Evolutionary conservation across 768 basidiomycete species (phyloP), one percentile per base, ranked within the genome.

Genomic region (Hydnomerulius pinastri): DNA sequence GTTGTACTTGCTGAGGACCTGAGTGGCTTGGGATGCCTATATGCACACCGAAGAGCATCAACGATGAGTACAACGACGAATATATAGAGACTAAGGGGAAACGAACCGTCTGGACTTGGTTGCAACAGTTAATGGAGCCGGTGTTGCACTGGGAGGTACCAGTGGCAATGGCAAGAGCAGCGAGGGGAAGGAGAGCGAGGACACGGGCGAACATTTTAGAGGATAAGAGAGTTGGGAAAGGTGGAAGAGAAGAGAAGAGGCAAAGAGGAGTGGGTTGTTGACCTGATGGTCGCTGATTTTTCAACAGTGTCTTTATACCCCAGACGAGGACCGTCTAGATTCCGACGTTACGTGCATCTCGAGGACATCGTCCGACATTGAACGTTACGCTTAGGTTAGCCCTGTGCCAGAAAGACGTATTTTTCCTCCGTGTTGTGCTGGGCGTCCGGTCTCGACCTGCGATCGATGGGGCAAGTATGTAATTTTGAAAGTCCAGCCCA

Each of bases 111-210:
- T 59, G 28, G 5, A 23, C 18, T 0, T 4, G 13, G 29, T 61
- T 9, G n/a, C 63, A 64, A 42, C 63, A 64, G 5, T 23, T 7
- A 12, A 32, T 8, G 2, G 1, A 0, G 1, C 53, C 51, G 11
- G 45, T 57, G 53, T 28, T 47, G 30, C 63, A 64, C 23, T 48
- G 35, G 18, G 5, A 49, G 51, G 46, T 44, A 39, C n/a, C n/a
- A 0, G 37, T 18, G 6, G 57, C 55, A 21, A 50, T 39, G 18
- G 24, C 60, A 8, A 60, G 35, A 21, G 55, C 41, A 46, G 52
- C 63, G 7, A 64, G 29, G 12, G 55, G 55, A 4, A 55, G n/a
- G 21, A 65, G 41, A 32, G 63, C 46, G 11, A 59, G 12, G 47
- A 60, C 5, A 5, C 55, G 57, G 41, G 62, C 44, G 18, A 63